These are phyloP conservation scores for Colletotrichum scovillei DNA, from an alignment of 2,329 filamentous ascomycete genomes.

Conservation along the genomic window DNA sequence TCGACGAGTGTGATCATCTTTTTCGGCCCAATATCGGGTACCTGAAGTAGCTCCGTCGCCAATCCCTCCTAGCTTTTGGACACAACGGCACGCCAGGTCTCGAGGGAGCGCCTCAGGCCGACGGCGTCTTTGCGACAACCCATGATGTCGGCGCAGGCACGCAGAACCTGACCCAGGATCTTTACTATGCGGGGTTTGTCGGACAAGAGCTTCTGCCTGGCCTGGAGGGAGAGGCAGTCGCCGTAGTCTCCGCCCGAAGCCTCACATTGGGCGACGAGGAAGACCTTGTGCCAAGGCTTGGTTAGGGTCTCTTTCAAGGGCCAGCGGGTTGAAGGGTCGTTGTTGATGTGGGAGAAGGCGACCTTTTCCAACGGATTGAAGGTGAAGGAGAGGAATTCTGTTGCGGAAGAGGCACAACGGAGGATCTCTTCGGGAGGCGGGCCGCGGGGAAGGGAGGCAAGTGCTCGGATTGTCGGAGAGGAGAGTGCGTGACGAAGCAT, in stretches of 20 bases:
- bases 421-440: constrained; percentile 45
- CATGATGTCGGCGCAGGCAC: constrained; percentile 52
- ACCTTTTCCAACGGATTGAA: constrained; percentile 48
- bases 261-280: constrained; percentile 78
- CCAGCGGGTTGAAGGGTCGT: constrained; percentile 51
- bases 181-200: constrained; percentile 47
- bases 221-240: constrained; percentile 51
- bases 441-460: constrained; percentile 27
- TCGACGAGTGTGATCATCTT: constrained; percentile 79
- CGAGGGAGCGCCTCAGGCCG: constrained; percentile 75
- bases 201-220: constrained; percentile 46
- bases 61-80: constrained; percentile 79
- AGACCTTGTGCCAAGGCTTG: constrained; percentile 78
- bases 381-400: constrained; percentile 51
- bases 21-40: constrained; percentile 81
- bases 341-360: constrained; percentile 53
- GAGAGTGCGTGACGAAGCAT: constrained; percentile 34
- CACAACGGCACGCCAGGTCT: constrained; percentile 80
- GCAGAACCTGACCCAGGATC: constrained; percentile 47
- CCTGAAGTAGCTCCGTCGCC: constrained; percentile 83
- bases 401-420: constrained; percentile 50
- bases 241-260: constrained; percentile 65
- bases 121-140: constrained; percentile 67
- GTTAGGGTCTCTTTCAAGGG: constrained; percentile 56
- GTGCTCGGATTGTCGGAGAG: constrained; percentile 23